Base-by-base conservation (phyloP, 2,329 filamentous ascomycete genomes). In the Colletotrichum melonis region DNA sequence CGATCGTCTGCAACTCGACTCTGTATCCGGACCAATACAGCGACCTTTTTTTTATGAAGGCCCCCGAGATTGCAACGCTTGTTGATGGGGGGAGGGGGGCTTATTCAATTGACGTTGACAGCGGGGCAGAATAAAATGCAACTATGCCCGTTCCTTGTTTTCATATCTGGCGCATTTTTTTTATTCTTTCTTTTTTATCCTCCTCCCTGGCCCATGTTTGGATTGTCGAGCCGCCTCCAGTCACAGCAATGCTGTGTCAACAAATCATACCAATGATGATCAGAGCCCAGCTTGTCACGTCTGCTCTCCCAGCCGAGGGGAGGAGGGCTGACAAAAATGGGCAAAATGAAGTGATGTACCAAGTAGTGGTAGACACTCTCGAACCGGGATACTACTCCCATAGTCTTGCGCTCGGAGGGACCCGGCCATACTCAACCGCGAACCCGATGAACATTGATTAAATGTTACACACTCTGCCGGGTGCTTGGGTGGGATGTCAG, bases 41-140 rank as follows among this genome's bases (percentile, higher is more conserved):
- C 19, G 19, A 49, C 42, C n/a, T 49, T 9, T 19, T n/a, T 19
- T 8, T 22, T 3, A 55, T 63, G 12, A 54, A 35, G 6, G n/a
- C 46, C 30, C 46, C 49, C n/a, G 28, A 24, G 30, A 16, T n/a
- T 42, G 30, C 32, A 56, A n/a, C 32, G 19, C 22, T 24, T 24
- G 22, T n/a, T 55, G 12, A 56, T 56, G 66, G 6, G 26, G 24
- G 16, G 38, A 12, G 19, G 26, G 24, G 24, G 22, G 19, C 35
- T 26, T 68, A 14, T 42, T 42, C 65, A 38, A 63, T 69, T 57
- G 38, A 69, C 54, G 24, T 63, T 63, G 65, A 56, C 32, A 58
- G 69, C 52, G 65, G 69, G 65, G 69, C 58, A 58, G 49, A 22
- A n/a, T 32, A 52, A 24, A 67, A 6, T 57, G 52, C 35, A 59